Percentiles rank a stretch among this genome's conserved stretches.
Conservation (phyloP, 2,329 filamentous ascomycete genomes). For the Fusarium veterinarium region DNA sequence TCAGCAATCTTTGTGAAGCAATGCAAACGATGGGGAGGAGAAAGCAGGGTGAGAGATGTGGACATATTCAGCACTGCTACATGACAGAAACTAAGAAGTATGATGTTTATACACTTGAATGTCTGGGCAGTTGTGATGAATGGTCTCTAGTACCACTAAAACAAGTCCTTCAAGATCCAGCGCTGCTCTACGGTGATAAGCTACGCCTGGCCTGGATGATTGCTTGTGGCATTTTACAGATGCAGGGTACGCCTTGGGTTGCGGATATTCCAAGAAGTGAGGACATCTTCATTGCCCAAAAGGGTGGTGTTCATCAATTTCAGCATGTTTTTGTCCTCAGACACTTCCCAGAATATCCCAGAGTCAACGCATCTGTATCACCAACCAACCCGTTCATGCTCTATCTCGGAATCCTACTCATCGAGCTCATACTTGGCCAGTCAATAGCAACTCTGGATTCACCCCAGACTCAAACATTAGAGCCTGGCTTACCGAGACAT, state of each 20-base stretch:
- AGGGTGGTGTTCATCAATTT: background rate
- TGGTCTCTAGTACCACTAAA: background rate
- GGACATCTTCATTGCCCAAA: background rate
- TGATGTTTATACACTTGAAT: background rate
- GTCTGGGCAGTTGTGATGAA: background rate
- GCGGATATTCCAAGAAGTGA: background rate
- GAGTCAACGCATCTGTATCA: fast-evolving
- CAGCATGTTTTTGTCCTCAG: background rate
- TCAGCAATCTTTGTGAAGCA: background rate
- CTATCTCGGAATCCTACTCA: background rate
- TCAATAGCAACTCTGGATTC: background rate
- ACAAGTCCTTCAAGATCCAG: background rate
- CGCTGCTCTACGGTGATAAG: background rate
- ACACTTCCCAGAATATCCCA: background rate
- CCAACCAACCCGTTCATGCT: background rate
- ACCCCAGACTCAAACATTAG: fast-evolving
- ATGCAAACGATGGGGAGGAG: background rate
- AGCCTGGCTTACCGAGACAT: fast-evolving
- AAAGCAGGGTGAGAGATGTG: background rate
- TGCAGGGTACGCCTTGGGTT: conserved; percentile 7
- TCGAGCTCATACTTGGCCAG: background rate
- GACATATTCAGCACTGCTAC: background rate
- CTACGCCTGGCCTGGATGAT: background rate
- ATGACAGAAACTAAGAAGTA: fast-evolving
- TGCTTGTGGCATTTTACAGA: background rate